Base-by-base conservation (phyloP, 2,329 filamentous ascomycete genomes). In the Aureobasidium vineae region DNA sequence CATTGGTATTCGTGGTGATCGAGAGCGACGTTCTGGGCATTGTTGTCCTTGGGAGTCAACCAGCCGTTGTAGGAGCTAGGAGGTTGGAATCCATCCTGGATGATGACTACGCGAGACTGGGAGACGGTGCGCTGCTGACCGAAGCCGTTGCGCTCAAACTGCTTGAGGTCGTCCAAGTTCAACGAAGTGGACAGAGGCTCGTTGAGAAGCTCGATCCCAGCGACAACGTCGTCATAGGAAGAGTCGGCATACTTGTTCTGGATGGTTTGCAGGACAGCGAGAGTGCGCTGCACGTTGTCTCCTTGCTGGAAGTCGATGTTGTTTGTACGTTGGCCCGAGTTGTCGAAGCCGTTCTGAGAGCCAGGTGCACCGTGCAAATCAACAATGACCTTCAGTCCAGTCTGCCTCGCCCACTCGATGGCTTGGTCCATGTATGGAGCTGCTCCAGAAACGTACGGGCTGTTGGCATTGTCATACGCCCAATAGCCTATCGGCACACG, bases 1-100 rank as follows among this genome's bases (percentile, higher is more conserved):
- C 87, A 80, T 73, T 89, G 84, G 73, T 90, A 90, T 72, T 90
- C 86, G 73, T 90, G 88, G 67, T 88, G 86, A 72, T 90, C 88
- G 69, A 90, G 76, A 53, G 84, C 83, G 47, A 88, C 82, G 54
- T 84, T 83, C 52, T 82, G 78, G 3, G 81, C 78, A 69, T 81
- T 79, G 69, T 80, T 77, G 71, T 84, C 81, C 0, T 77, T 78
- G 1, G 79, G 78, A 2, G 80, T 84, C 70, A 88, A 79, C 75
- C 85, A 86, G 5, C 81, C 84, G 71, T 90, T 90, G 84, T 85
- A 90, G 7, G 78, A 79, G 52, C 76, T 80, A 0, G 84, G 81
- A 1, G 79, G 70, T 31, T 79, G 74, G 76, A 88, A 87, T 3
- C 80, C 85, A 69, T 87, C 85, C 52, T 85, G 83, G 36, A 90